These are phyloP conservation scores for Boletus rubroflammeus DNA, from an alignment of 768 basidiomycete genomes.

Conservation along the genomic window DNA sequence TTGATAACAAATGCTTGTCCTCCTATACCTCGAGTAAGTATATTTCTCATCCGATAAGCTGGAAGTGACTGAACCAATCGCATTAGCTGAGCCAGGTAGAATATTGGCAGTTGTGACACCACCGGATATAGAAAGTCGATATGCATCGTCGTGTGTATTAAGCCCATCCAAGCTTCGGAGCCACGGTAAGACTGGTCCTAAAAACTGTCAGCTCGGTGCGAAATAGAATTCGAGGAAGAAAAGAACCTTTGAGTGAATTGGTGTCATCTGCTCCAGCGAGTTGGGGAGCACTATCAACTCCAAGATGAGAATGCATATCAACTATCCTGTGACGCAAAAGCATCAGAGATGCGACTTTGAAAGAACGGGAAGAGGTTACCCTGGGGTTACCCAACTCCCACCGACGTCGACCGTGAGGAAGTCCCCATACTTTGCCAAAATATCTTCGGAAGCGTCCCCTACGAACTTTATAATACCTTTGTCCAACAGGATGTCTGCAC, in stretches of 20 bases:
- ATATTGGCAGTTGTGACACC: slow-evolving; percentile 86
- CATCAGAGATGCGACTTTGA: slow-evolving; percentile 35
- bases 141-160: slow-evolving; percentile 80
- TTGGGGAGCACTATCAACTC: slow-evolving; percentile 59
- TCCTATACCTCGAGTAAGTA: slow-evolving; percentile 40
- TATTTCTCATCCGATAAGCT: slow-evolving; percentile 4
- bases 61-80: slow-evolving; percentile 52
- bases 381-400: slow-evolving; percentile 68
- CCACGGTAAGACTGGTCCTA: slow-evolving; percentile 66
- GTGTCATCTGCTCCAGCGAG: slow-evolving; percentile 51
- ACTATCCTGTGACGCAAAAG: slow-evolving; percentile 38
- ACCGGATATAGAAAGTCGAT: slow-evolving; percentile 72
- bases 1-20: slow-evolving; percentile 90
- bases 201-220: background rate
- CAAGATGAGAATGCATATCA: slow-evolving; percentile 79
- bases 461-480: slow-evolving; percentile 35
- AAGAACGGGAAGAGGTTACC: slow-evolving; percentile 38
- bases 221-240: background rate
- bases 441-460: slow-evolving; percentile 40
- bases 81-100: slow-evolving; percentile 73
- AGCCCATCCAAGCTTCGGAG: slow-evolving; percentile 80
- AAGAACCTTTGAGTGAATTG: slow-evolving; percentile 54
- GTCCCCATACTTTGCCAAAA: slow-evolving; percentile 37
- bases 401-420: slow-evolving; percentile 55
- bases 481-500: slow-evolving; percentile 41